Percentiles rank a stretch among this genome's conserved stretches.
These are phyloP conservation scores for Lanmaoa rubissima DNA, from an alignment of 768 basidiomycete genomes.

Conservation along the genomic window DNA sequence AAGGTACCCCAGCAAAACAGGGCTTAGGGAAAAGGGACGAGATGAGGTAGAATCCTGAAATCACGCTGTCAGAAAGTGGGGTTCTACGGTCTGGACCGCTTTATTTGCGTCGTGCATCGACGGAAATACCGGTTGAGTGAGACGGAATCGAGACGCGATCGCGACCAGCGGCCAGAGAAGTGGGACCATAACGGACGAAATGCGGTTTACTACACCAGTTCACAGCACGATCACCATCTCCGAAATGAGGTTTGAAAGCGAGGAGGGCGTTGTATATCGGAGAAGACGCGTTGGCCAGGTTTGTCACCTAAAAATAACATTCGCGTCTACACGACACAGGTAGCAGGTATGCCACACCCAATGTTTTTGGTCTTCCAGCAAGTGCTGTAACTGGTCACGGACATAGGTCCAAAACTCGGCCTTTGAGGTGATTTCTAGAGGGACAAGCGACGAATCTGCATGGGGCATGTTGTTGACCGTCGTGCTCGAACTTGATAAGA, in stretches of 20 bases:
- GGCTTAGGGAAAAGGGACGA: slow-evolving; percentile 59
- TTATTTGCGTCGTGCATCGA: neutral
- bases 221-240: slow-evolving; percentile 59
- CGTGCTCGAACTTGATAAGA: neutral
- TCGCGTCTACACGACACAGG: slow-evolving; percentile 2
- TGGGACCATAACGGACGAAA: neutral
- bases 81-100: neutral
- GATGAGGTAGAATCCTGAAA: slow-evolving; percentile 82
- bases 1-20: slow-evolving; percentile 19
- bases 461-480: slow-evolving; percentile 80
- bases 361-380: slow-evolving; percentile 67
- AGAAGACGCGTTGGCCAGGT: slow-evolving; percentile 80
- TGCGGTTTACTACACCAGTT: slow-evolving; percentile 87
- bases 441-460: slow-evolving; percentile 76
- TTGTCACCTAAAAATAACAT: slow-evolving; percentile 59
- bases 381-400: slow-evolving; percentile 51
- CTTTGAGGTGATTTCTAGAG: slow-evolving; percentile 68
- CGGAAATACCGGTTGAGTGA: neutral
- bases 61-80: slow-evolving; percentile 19
- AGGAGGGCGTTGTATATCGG: slow-evolving; percentile 77
- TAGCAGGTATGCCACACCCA: slow-evolving; percentile 57
- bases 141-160: neutral
- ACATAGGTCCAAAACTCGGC: slow-evolving; percentile 80
- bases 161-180: neutral
- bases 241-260: slow-evolving; percentile 65